Evolutionary conservation across 345 rosid genomes (phyloP).

Genomic region (Hibiscus mutabilis): DNA sequence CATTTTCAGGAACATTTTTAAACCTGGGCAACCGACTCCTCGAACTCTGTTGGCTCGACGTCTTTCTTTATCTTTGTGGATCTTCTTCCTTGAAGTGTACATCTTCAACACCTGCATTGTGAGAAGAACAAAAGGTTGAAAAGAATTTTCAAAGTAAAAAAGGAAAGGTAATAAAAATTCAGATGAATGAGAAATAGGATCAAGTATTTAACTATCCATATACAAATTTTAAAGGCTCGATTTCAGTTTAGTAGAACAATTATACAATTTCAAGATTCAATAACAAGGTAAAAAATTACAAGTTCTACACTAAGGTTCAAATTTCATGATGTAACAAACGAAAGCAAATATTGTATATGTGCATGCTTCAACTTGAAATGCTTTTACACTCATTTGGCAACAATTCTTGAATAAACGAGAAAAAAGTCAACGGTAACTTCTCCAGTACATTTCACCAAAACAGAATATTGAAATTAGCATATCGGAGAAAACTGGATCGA

Average conservation of each 20-base stretch:
- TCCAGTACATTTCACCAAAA: neutral
- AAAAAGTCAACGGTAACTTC: neutral
- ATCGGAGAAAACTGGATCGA: no score
- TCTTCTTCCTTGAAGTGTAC: conserved; percentile 69
- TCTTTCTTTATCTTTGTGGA: conserved; percentile 74
- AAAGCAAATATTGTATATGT: neutral
- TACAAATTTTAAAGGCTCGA: neutral
- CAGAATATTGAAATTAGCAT: no score
- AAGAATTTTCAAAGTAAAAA: neutral
- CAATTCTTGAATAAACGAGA: neutral
- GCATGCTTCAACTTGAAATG: no score
- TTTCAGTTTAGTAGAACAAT: neutral
- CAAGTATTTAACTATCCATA: no score
- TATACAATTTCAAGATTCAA: neutral
- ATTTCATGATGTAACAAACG: neutral
- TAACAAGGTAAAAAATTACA: neutral
- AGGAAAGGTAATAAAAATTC: neutral
- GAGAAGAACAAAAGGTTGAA: neutral
- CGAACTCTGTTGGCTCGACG: conserved; percentile 67
- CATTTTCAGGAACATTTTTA: neutral
- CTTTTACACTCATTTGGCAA: neutral
- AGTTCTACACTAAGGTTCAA: neutral
- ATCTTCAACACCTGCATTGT: conserved; percentile 27
- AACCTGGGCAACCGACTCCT: conserved; percentile 90
- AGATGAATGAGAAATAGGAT: neutral